Evolutionary conservation across 805 yeast genomes (phyloP).

Genomic region (Nakazawaea ishiwadae): DNA sequence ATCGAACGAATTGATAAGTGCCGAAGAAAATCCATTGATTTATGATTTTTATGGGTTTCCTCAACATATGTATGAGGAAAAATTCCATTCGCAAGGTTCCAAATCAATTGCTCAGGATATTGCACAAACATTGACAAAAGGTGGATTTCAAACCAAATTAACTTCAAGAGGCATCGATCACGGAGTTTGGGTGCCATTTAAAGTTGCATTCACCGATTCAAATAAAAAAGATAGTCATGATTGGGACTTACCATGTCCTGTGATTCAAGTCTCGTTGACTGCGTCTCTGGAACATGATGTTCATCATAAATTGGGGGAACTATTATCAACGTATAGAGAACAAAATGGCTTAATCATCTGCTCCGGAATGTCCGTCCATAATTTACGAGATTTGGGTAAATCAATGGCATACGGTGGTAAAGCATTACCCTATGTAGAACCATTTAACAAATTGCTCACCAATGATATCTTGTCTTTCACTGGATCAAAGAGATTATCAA

Average conservation of each 20-base stretch:
- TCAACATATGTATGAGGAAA: slow-evolving; percentile 52
- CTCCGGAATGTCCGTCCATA: slow-evolving; percentile 82
- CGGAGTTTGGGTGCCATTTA: slow-evolving; percentile 79
- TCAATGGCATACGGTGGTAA: slow-evolving; percentile 19
- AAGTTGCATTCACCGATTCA: slow-evolving; percentile 56
- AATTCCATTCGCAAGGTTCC: slow-evolving; percentile 50
- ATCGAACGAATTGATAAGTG: slow-evolving; percentile 13
- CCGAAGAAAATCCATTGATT: slow-evolving; percentile 50
- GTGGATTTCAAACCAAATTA: slow-evolving; percentile 40
- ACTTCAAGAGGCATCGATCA: slow-evolving; percentile 72
- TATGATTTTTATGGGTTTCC: slow-evolving; percentile 81
- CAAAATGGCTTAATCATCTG: slow-evolving; percentile 50
- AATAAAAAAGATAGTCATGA: slow-evolving; percentile 27
- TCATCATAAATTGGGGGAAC: slow-evolving; percentile 52
- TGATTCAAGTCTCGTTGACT: slow-evolving; percentile 48
- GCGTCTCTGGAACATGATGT: slow-evolving; percentile 35
- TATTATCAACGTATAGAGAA: slow-evolving; percentile 45
- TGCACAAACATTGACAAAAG: slow-evolving; percentile 30
- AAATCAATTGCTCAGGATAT: slow-evolving; percentile 39
- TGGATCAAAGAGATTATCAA: slow-evolving; percentile 28
- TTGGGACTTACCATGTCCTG: slow-evolving; percentile 41
- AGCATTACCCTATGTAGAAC: slow-evolving; percentile 42
- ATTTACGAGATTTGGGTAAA: slow-evolving; percentile 49
- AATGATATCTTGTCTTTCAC: slow-evolving; percentile 30
- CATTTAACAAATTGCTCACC: slow-evolving; percentile 43